phyloP scores from a whole-genome alignment of 345 rosid species.

The Eucalyptus polybractea region DNA sequence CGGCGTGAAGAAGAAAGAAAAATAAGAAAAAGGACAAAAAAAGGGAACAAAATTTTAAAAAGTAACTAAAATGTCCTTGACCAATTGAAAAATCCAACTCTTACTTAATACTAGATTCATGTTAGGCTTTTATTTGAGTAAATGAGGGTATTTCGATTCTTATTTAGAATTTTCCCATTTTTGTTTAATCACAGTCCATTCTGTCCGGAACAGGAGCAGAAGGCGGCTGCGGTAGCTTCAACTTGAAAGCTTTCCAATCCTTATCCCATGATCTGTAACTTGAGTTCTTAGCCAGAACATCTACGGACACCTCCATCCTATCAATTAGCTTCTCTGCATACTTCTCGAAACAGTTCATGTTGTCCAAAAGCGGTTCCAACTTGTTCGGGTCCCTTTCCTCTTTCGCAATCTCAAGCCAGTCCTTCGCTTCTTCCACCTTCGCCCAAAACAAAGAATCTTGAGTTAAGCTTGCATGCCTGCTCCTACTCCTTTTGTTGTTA shows the following conservation, averaged over 20 bases:
- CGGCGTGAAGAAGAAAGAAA: no score
- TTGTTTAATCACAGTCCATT: not conserved
- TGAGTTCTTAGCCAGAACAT: slow-evolving; percentile 54
- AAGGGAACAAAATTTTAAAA: no score
- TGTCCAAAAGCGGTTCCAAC: slow-evolving; percentile 7
- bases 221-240: slow-evolving; percentile 1
- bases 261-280: slow-evolving; percentile 52
- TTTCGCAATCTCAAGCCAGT: slow-evolving; percentile 29
- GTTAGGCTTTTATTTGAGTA: no score
- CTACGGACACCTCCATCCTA: slow-evolving; percentile 44
- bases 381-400: slow-evolving; percentile 13
- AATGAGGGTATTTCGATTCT: accelerated
- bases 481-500: not conserved
- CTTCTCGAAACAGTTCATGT: slow-evolving; percentile 16
- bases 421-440: slow-evolving; percentile 69
- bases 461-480: accelerated
- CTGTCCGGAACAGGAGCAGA: accelerated
- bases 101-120: accelerated
- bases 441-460: not conserved
- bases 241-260: slow-evolving; percentile 21
- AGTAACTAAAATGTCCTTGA: no score
- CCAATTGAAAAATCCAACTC: no score
- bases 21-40: no score
- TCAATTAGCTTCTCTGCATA: slow-evolving; percentile 22
- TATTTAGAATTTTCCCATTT: no score